Conservation (phyloP, 2,329 filamentous ascomycete genomes). For the Colletotrichum falcatum region DNA sequence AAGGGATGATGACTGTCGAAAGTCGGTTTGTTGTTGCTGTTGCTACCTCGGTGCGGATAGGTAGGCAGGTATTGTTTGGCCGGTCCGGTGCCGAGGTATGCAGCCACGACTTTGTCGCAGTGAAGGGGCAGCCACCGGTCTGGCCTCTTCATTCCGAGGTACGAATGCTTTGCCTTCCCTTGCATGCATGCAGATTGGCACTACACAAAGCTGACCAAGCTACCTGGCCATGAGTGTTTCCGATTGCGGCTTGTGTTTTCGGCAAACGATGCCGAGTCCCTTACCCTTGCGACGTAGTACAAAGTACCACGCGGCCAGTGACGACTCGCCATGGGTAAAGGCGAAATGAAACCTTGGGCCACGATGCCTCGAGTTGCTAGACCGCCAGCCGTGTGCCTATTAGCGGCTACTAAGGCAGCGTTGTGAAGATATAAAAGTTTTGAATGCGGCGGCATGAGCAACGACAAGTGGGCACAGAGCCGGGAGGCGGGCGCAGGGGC, state of each 20-base stretch:
- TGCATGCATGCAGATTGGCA: too few species aligned
- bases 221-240: background rate
- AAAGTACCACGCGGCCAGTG: conserved; percentile 23
- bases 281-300: background rate
- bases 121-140: background rate
- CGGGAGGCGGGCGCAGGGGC: conserved; percentile 16
- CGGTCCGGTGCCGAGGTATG: conserved; percentile 30
- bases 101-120: conserved; percentile 13
- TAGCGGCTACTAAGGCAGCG: conserved; percentile 9
- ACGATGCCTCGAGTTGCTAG: conserved; percentile 21
- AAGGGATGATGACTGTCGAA: background rate
- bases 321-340: conserved; percentile 22
- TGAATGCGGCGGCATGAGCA: background rate
- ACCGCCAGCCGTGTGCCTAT: conserved; percentile 19
- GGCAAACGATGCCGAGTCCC: conserved; percentile 8
- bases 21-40: background rate
- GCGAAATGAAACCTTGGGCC: conserved; percentile 25
- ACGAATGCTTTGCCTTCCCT: background rate
- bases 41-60: too few species aligned
- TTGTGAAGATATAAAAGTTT: background rate
- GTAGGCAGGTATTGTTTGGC: conserved; percentile 25
- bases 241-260: background rate
- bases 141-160: background rate
- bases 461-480: background rate
- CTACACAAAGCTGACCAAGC: background rate